Conservation (phyloP, 257 asterid genomes). For the Schizonepeta tenuifolia region DNA sequence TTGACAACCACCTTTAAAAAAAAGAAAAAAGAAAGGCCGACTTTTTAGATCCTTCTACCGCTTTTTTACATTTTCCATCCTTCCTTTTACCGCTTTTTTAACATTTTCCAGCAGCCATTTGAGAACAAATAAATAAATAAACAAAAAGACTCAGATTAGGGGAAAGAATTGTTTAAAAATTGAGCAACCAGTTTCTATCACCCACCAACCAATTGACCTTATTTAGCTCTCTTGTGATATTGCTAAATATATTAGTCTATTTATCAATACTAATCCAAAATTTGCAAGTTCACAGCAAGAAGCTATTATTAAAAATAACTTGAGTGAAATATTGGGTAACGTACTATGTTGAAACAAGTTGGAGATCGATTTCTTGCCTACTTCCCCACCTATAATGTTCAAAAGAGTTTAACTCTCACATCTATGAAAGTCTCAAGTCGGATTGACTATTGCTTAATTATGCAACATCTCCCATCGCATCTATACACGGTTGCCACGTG, state of each 20-base stretch:
- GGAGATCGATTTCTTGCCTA: constrained; percentile 11
- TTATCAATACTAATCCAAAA: neutral
- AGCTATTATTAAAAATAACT: neutral
- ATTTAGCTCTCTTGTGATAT: neutral
- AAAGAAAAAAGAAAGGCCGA: neutral
- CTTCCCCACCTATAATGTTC: constrained; percentile 25
- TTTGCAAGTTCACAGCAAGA: neutral
- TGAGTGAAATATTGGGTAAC: neutral
- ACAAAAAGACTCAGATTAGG: neutral
- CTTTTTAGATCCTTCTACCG: neutral
- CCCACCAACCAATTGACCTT: neutral
- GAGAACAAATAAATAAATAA: neutral
- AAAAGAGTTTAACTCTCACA: no score
- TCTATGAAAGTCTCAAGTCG: no score
- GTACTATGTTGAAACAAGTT: constrained; percentile 2
- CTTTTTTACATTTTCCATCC: neutral
- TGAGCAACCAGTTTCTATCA: neutral
- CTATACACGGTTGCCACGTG: no score
- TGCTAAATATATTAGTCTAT: neutral
- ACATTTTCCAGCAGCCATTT: neutral
- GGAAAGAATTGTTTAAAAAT: neutral
- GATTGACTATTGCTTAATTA: no score
- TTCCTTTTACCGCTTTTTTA: neutral
- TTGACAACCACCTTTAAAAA: constrained; percentile 28
- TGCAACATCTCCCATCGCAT: no score